Evolutionary conservation across 148 eudicot genomes (phyloP).

Genomic region (Dianthus caryophyllus): DNA sequence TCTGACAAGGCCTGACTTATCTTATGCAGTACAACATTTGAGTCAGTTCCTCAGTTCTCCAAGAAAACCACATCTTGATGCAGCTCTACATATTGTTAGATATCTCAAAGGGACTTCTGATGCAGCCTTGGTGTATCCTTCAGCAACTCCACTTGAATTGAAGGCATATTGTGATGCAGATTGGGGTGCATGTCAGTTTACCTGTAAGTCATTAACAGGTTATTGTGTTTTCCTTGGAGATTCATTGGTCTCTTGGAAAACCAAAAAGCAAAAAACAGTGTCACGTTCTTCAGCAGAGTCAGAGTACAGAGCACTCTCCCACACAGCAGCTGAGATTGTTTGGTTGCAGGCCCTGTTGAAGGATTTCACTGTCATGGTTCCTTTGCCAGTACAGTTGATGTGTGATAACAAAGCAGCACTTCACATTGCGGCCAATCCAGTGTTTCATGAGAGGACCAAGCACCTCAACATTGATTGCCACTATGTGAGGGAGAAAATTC

Average conservation of each 20-base stretch:
- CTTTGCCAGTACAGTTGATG: too few relatives aligned
- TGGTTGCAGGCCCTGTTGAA: too few relatives aligned
- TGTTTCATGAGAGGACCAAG: too few relatives aligned
- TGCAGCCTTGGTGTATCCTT: not conserved
- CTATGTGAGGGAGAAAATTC: too few relatives aligned
- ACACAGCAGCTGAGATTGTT: not conserved
- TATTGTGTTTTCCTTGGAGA: not conserved
- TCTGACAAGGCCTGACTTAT: not conserved
- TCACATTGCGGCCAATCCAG: too few relatives aligned
- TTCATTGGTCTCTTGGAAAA: not conserved
- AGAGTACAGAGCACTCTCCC: not conserved
- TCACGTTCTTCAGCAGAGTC: not conserved
- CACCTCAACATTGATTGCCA: too few relatives aligned
- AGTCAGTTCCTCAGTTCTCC: not conserved
- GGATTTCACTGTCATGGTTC: too few relatives aligned
- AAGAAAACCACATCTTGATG: not conserved
- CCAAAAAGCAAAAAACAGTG: not conserved
- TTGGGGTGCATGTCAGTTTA: not conserved
- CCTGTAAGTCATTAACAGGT: not conserved
- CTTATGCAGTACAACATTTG: not conserved
- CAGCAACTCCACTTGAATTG: not conserved
- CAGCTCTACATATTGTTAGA: not conserved
- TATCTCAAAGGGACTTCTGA: too few relatives aligned
- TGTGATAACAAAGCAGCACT: too few relatives aligned
- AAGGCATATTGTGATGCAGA: slow-evolving; percentile 3